Conservation (phyloP, 306 rosid genomes). For the Medicago truncatula region DNA sequence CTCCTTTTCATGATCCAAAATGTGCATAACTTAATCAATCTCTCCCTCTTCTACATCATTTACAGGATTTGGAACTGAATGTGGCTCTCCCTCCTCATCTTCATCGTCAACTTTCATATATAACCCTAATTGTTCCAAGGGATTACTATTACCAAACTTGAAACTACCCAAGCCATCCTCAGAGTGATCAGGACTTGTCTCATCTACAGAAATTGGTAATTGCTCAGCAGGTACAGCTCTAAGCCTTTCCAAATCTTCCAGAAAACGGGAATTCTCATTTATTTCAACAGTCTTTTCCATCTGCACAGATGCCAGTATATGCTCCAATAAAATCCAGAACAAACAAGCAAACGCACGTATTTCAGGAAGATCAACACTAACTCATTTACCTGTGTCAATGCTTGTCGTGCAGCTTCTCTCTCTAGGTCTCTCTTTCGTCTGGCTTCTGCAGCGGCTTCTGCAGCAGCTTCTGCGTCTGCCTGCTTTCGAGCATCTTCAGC, state of each 20-base stretch:
- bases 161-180: constrained; percentile 75
- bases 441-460: constrained; percentile 86
- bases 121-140: constrained; percentile 81
- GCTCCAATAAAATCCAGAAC: constrained; percentile 41
- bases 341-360: background rate
- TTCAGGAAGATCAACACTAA: constrained; percentile 21
- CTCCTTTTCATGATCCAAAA: constrained; percentile 37
- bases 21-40: constrained; percentile 56
- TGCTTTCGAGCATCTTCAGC: constrained; percentile 79
- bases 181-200: constrained; percentile 73
- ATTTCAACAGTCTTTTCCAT: constrained; percentile 87
- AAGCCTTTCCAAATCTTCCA: constrained; percentile 84
- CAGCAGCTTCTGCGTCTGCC: constrained; percentile 80
- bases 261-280: constrained; percentile 77
- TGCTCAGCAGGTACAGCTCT: constrained; percentile 63
- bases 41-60: constrained; percentile 59
- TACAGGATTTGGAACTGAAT: constrained; percentile 49
- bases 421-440: constrained; percentile 80
- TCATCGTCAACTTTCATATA: constrained; percentile 81
- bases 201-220: constrained; percentile 67
- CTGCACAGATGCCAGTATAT: constrained; percentile 55
- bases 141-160: constrained; percentile 69
- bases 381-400: constrained; percentile 69
- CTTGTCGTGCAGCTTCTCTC: constrained; percentile 90
- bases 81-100: constrained; percentile 74